Percentiles rank a stretch among this genome's conserved stretches.
These are phyloP conservation scores for Leccinum obscurum DNA, from an alignment of 768 basidiomycete genomes.

Conservation along the genomic window DNA sequence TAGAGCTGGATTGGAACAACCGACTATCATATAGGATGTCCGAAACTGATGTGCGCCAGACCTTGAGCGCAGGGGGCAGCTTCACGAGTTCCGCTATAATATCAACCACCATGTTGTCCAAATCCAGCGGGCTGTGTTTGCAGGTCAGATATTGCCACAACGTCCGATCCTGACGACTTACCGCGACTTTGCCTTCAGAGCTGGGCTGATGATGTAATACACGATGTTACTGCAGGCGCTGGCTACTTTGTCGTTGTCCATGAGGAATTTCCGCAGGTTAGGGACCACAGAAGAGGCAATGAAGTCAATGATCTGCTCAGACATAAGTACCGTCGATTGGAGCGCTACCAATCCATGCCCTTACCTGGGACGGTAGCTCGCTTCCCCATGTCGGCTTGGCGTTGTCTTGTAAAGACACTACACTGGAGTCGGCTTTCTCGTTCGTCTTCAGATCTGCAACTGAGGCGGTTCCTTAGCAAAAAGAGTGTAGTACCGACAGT, in stretches of 20 bases:
- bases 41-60: constrained; percentile 78
- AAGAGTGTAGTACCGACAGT: neutral
- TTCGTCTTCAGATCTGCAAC: constrained; percentile 48
- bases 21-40: constrained; percentile 86
- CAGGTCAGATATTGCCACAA: constrained; percentile 8
- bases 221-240: constrained; percentile 81
- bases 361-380: constrained; percentile 32
- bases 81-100: constrained; percentile 79
- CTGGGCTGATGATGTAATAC: constrained; percentile 80
- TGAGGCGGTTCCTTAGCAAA: constrained; percentile 6
- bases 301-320: constrained; percentile 66
- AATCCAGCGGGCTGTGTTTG: constrained; percentile 68
- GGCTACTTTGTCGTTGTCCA: constrained; percentile 81
- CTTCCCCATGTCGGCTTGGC: constrained; percentile 28
- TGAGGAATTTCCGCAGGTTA: constrained; percentile 71
- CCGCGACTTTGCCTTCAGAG: constrained; percentile 77
- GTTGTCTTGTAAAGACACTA: constrained; percentile 39
- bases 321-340: constrained; percentile 6
- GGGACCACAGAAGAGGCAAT: constrained; percentile 71
- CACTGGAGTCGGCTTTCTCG: constrained; percentile 56
- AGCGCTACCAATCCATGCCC: constrained; percentile 19
- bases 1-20: constrained; percentile 75
- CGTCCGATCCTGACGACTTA: constrained; percentile 32
- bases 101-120: constrained; percentile 64
- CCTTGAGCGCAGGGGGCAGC: constrained; percentile 73